These are phyloP conservation scores for Sporothrix curviconia DNA, from an alignment of 2,329 filamentous ascomycete species.

Conservation along the genomic window DNA sequence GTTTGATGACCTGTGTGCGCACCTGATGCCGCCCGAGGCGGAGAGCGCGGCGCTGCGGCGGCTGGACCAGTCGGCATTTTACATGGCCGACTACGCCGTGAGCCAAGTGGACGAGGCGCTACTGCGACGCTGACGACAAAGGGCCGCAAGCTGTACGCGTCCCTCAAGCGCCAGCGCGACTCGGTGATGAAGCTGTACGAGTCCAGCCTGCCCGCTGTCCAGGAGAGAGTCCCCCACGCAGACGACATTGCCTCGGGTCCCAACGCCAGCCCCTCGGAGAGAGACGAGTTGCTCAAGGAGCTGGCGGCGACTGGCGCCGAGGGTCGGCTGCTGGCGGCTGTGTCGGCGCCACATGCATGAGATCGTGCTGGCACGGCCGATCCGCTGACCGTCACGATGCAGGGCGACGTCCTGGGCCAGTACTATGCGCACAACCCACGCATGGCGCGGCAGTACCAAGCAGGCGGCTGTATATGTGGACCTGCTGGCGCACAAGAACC, in stretches of 20 bases:
- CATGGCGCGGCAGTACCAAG: slow-evolving; percentile 20
- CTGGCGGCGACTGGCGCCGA: slow-evolving; percentile 14
- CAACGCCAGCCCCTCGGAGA: slow-evolving; percentile 8
- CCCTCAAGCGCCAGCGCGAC: slow-evolving; percentile 14
- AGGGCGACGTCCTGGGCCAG: slow-evolving; percentile 21
- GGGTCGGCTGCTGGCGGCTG: slow-evolving; percentile 15
- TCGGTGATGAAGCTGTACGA: slow-evolving; percentile 8
- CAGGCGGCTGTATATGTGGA: slow-evolving; percentile 18
- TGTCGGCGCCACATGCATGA: slow-evolving; percentile 17
- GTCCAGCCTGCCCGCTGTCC: not conserved
- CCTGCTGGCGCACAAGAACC: slow-evolving; percentile 22
- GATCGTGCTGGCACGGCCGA: slow-evolving; percentile 24
- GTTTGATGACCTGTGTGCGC: slow-evolving; percentile 15
- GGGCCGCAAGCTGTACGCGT: slow-evolving; percentile 16
- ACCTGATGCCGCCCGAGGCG: slow-evolving; percentile 11
- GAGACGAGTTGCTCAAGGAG: slow-evolving; percentile 3
- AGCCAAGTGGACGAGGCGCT: not conserved
- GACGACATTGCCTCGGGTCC: slow-evolving; percentile 17
- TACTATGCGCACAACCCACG: slow-evolving; percentile 21
- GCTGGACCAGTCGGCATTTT: slow-evolving; percentile 17
- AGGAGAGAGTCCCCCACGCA: not conserved
- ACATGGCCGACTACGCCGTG: slow-evolving; percentile 18
- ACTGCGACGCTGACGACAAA: slow-evolving; percentile 12
- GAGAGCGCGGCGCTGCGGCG: slow-evolving; percentile 14
- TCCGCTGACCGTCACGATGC: slow-evolving; percentile 26